Conservation (phyloP, 164 flowering plant species). For the Kalanchoe fedtschenkoi region DNA sequence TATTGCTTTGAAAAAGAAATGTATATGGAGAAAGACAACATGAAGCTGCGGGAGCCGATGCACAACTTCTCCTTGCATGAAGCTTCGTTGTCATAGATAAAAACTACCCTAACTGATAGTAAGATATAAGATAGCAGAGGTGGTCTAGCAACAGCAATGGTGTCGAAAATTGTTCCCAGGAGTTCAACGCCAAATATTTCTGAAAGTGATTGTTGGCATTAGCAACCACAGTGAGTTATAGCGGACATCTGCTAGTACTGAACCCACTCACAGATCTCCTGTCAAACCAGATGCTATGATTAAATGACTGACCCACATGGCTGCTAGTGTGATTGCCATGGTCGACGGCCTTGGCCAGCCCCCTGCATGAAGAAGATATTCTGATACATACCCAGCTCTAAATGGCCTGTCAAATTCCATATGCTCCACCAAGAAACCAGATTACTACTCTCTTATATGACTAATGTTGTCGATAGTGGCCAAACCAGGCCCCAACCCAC, state of each 20-base stretch:
- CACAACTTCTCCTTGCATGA: constrained; percentile 32
- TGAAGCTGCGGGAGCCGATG: constrained; percentile 68
- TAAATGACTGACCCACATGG: constrained; percentile 56
- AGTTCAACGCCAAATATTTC: constrained; percentile 68
- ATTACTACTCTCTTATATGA: constrained; percentile 67
- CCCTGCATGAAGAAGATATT: constrained; percentile 42
- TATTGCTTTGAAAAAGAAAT: too few relatives aligned
- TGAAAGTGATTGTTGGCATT: constrained; percentile 83
- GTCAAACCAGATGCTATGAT: constrained; percentile 69
- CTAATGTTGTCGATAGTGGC: constrained; percentile 85
- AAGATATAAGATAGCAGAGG: constrained; percentile 70
- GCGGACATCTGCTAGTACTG: constrained; percentile 72
- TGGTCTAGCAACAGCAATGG: constrained; percentile 80
- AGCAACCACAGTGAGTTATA: constrained; percentile 89
- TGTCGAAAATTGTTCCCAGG: constrained; percentile 82
- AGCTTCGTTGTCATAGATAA: constrained; percentile 61
- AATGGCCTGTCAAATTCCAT: constrained; percentile 94
- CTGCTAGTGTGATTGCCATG: constrained; percentile 53
- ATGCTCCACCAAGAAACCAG: constrained; percentile 86
- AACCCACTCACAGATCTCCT: constrained; percentile 59
- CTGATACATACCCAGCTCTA: constrained; percentile 83
- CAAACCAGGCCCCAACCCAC: constrained; percentile 87
- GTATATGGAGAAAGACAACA: constrained; percentile 42
- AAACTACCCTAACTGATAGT: constrained; percentile 72
- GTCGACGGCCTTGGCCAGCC: constrained; percentile 77